Percentiles rank a stretch among this genome's conserved stretches.
These are phyloP conservation scores for Lactarius akahatsu DNA, from an alignment of 768 basidiomycete species.

Conservation along the genomic window DNA sequence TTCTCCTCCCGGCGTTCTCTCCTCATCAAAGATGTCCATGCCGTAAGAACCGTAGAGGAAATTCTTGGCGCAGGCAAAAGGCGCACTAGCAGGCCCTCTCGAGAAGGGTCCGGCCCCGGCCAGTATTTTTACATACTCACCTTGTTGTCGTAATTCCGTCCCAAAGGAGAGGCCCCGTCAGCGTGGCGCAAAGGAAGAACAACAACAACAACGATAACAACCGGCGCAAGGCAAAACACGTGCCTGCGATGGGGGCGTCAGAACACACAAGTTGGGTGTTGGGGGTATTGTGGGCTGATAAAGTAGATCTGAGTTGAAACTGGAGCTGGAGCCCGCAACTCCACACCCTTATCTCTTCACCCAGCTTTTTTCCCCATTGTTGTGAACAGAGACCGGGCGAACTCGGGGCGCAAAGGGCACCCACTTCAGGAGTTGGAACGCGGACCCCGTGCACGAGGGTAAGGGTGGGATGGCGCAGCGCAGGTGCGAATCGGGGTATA, in stretches of 20 bases:
- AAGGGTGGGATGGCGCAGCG: neutral
- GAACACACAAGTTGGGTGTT: neutral
- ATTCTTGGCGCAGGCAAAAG: neutral
- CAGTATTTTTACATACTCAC: too few species aligned
- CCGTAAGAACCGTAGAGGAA: neutral
- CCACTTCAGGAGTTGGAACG: neutral
- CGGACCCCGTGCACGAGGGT: neutral
- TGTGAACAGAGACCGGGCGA: neutral
- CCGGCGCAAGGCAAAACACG: neutral
- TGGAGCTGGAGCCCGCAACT: neutral
- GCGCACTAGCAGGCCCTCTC: neutral
- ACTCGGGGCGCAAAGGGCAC: neutral
- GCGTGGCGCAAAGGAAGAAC: neutral
- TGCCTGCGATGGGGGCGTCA: neutral
- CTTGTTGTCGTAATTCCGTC: neutral
- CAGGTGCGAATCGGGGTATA: neutral
- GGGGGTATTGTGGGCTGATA: neutral
- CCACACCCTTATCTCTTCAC: too few species aligned
- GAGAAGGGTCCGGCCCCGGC: neutral
- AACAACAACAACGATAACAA: neutral
- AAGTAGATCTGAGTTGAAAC: neutral
- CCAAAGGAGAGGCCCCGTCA: neutral
- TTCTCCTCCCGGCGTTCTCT: neutral
- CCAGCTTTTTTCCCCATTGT: too few species aligned
- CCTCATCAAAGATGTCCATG: neutral